phyloP scores from a whole-genome alignment of 768 basidiomycete genomes.

The Tricholomella constricta region DNA sequence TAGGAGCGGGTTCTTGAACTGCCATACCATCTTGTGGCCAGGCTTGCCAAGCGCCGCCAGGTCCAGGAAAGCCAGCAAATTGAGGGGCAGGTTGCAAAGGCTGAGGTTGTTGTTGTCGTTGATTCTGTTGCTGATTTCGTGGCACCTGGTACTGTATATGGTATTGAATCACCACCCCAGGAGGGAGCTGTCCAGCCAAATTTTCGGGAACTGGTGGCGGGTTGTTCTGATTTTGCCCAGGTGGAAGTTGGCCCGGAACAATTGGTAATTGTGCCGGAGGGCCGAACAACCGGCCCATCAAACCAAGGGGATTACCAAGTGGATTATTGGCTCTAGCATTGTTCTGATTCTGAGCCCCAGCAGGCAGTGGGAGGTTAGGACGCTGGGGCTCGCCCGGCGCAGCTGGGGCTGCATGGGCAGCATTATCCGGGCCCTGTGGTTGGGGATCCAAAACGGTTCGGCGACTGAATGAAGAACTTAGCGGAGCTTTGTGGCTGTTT shows the following conservation, averaged over 20 bases:
- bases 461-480: conserved; percentile 55
- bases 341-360: conserved; percentile 35
- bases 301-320: conserved; percentile 51
- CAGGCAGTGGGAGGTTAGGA: conserved; percentile 27
- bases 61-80: conserved; percentile 65
- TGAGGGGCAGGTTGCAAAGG: conserved; percentile 50
- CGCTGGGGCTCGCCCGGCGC: conserved; percentile 32
- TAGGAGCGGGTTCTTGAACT: conserved; percentile 1
- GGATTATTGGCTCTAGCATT: conserved; percentile 43
- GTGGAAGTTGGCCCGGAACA: conserved; percentile 32
- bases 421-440: conserved; percentile 34
- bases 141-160: conserved; percentile 60
- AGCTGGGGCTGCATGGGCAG: conserved; percentile 24
- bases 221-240: conserved; percentile 29
- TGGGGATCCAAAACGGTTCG: conserved; percentile 70
- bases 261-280: conserved; percentile 46
- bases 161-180: conserved; percentile 61
- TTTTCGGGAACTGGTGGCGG: conserved; percentile 31
- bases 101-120: conserved; percentile 26
- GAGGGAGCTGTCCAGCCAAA: conserved; percentile 39
- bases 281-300: conserved; percentile 60
- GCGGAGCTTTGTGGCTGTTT: conserved; percentile 7
- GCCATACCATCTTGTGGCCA: conserved; percentile 41
- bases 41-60: conserved; percentile 64
- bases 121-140: conserved; percentile 33